Evolutionary conservation across 1,139 yeast genomes (phyloP), one percentile per base, ranked within the genome.

Genomic region (Blastobotrys petasosporus): DNA sequence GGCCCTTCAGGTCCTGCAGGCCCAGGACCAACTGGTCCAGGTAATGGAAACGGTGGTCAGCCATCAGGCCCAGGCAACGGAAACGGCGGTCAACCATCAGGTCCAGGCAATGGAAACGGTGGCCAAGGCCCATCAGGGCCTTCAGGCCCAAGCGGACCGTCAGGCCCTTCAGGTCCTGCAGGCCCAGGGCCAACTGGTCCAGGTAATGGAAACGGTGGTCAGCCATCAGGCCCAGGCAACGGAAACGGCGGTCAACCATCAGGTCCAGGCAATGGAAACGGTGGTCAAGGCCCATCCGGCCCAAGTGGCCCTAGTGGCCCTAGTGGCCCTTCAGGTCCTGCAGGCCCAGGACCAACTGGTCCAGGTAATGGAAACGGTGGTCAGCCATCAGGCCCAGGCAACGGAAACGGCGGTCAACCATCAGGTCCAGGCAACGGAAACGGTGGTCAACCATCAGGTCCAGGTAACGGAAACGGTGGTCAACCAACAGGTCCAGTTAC

Each of bases 271-370:
- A n/a, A n/a, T n/a, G n/a, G n/a, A n/a, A n/a, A n/a, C n/a, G n/a
- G n/a, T 13, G 20, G 28, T 3, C 11, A 20, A n/a, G n/a, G n/a
- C n/a, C n/a, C n/a, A n/a, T n/a, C 6, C 16, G 23, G 23, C 3
- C 37, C 37, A 15, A 31, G 42, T 32, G 42, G 42, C 3, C 4
- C 37, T 8, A 16, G 37, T 4, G 42, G 42, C 28, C 10, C 25
- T 17, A 31, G 42, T 30, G 42, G 36, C 11, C 5, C 23, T 5
- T 32, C 32, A 10, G 31, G 9, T 28, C 11, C 31, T 28, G 9
- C 31, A 28, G 11, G 11, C 31, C 31, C 31, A 28, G 9, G 9
- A 28, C 11, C 31, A 28, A 28, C 31, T 7, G 7, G 9, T 28
- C 31, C 31, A 28, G 39, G 39, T 13, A 6, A 6, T 7, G 39